Conservation (phyloP, 2,329 filamentous ascomycete genomes). For the Cephalotrichum gorgonifer region DNA sequence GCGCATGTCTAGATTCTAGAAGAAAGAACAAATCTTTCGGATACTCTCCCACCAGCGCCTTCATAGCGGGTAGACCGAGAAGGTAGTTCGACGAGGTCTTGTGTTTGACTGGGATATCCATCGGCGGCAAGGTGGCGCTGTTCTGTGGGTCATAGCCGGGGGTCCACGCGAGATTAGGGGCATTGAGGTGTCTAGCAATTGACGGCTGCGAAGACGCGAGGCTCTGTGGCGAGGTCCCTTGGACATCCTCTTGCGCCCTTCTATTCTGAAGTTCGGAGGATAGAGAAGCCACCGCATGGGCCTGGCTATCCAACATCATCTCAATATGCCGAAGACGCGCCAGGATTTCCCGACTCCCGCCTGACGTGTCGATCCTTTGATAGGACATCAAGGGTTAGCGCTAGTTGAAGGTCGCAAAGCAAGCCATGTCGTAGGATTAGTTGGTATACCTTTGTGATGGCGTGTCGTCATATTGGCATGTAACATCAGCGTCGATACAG, state of each 20-base stretch:
- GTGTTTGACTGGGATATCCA: conserved; percentile 17
- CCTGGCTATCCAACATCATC: conserved; percentile 12
- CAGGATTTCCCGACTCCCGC: conserved; percentile 17
- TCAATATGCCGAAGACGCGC: conserved; percentile 16
- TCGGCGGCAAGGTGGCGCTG: conserved; percentile 11
- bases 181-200: neutral
- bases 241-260: neutral
- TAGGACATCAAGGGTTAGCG: neutral
- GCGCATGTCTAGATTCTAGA: conserved; percentile 14
- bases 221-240: conserved; percentile 9
- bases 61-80: conserved; percentile 15
- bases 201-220: conserved; percentile 7
- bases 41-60: conserved; percentile 18
- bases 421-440: neutral
- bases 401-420: neutral
- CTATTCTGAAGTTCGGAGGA: conserved; percentile 5
- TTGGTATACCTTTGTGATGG: conserved; percentile 14
- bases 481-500: conserved; percentile 14
- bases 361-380: conserved; percentile 16
- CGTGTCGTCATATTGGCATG: conserved; percentile 17
- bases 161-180: conserved; percentile 4
- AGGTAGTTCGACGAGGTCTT: conserved; percentile 19
- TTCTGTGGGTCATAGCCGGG: neutral
- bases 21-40: conserved; percentile 16
- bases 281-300: conserved; percentile 10